Base-by-base conservation (phyloP, 306 rosid species). In the Casuarina glauca region DNA sequence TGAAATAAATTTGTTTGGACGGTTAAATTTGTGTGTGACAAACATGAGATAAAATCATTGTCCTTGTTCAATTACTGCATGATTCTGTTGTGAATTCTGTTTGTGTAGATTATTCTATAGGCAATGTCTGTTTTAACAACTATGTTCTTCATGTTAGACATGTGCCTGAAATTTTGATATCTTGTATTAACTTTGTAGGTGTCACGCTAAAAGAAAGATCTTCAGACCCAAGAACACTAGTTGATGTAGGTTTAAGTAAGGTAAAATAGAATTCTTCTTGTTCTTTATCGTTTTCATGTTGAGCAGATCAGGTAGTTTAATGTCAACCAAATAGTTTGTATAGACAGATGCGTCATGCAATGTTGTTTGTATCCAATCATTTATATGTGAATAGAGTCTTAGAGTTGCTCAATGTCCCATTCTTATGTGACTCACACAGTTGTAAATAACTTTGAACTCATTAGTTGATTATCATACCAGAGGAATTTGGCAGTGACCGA, bases 211-310 rank as follows among this genome's bases (percentile, higher is more conserved):
- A 83, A 84, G 93, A 89, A 85, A 85, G 85, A 81, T 83, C 85
- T 76, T 76, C 79, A 20, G 74, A 83, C 79, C 80, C 83, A 15
- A 88, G 90, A 80, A 86, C 96, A 74, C 80, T 82, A n/a, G 94
- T 93, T 78, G 97, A 95, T 76, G 99, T 95, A 82, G 99, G 99
- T 82, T 82, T 95, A 82, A 84, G 70, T 83, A 91, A 95, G 98
- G 99, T 95, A 88, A 72, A 53, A 15, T 76, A 71, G 39, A 55
- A 16, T 53, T 82, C 80, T 77, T 42, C 81, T 66, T 44, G 10
- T 46, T 45, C 54, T 13, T 67, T 79, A 8, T 58, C 16, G 36
- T 42, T 54, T 57, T 53, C 46, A 20, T 83, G 67, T 78, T 64
- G 45, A 50, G 69, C 20, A 45, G 8, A 51, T 67, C 42, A 69